Base-by-base conservation (phyloP, 495 filamentous ascomycete species). In the Penicilliopsis zonata region DNA sequence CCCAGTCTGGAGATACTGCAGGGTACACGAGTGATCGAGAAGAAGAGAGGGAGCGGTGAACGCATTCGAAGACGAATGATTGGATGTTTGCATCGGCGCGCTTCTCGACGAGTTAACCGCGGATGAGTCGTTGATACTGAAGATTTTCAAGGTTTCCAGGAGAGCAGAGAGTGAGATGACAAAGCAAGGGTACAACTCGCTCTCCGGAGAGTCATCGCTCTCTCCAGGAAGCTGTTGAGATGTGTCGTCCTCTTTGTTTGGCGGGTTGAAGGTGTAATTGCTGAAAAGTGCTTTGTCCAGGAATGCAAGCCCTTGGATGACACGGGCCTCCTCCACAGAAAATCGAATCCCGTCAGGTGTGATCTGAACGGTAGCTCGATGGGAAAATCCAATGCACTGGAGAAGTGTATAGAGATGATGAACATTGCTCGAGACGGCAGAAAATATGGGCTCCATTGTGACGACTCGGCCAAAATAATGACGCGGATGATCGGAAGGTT, bases 121-220 rank as follows among this genome's bases (percentile, higher is more conserved):
- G 40, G 41, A 67, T n/a, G 71, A 49, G 42, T 94, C 84, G 27
- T 75, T 76, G 37, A 85, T 71, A 29, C 82, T 80, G 48, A 96
- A 88, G 24, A 98, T 94, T 44, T 94, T 87, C 17, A 98, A 67
- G 6, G 86, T 94, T 62, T 98, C 90, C 26, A 98, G 72, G 6
- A 98, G 69, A 23, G 88, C 81, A 1, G 80, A 67, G 23, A 98
- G 69, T 8, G 85, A 88, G 38, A 95, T 78, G 37, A 85, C 79
- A 49, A 96, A 96, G 53, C 33, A 62, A 55, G 44, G 62, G 32
- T 58, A 55, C 5, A 42, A 21, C 17, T 47, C 36, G n/a, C 43
- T 41, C 12, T 65, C 51, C 19, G 51, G 37, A 15, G 47, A 44
- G 18, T 61, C 51, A 9, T 44, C 38, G 26, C 58, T 49, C 13